Evolutionary conservation across 2,329 filamentous ascomycete species (phyloP).

Genomic region (Sporothrix mexicana): DNA sequence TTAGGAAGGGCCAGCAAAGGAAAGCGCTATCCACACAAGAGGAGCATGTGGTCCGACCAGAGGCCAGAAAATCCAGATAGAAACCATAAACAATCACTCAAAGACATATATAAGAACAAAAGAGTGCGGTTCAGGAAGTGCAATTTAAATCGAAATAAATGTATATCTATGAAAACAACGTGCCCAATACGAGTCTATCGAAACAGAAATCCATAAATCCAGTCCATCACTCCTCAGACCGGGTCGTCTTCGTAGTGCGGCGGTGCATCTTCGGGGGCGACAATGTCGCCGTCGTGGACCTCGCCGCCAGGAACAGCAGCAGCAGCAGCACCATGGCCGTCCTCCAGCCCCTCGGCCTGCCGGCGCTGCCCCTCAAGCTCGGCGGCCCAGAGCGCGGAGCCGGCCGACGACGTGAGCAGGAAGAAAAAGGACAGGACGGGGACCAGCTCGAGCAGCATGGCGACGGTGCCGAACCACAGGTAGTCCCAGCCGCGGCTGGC

Average conservation of each 20-base stretch:
- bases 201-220: neutral
- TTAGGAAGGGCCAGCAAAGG: conserved; percentile 21
- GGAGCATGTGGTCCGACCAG: neutral
- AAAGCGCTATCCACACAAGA: neutral
- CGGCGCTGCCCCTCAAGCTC: conserved; percentile 69
- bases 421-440: conserved; percentile 94
- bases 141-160: neutral
- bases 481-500: conserved; percentile 77
- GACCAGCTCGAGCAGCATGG: conserved; percentile 77
- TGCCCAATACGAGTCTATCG: neutral
- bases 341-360: conserved; percentile 31
- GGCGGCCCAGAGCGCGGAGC: conserved; percentile 84
- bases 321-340: conserved; percentile 5
- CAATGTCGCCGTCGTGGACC: neutral
- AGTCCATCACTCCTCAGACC: conserved; percentile 30
- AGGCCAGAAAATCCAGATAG: neutral
- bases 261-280: neutral
- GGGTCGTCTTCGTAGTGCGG: conserved; percentile 40
- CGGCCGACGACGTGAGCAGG: conserved; percentile 82
- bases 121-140: no score
- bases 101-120: no score
- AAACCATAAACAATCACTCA: neutral
- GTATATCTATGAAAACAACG: neutral
- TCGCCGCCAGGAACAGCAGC: conserved; percentile 16
- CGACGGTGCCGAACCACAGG: conserved; percentile 89